Evolutionary conservation across 2,329 filamentous ascomycete species (phyloP).

Genomic region (Dactylonectria macrodidyma): DNA sequence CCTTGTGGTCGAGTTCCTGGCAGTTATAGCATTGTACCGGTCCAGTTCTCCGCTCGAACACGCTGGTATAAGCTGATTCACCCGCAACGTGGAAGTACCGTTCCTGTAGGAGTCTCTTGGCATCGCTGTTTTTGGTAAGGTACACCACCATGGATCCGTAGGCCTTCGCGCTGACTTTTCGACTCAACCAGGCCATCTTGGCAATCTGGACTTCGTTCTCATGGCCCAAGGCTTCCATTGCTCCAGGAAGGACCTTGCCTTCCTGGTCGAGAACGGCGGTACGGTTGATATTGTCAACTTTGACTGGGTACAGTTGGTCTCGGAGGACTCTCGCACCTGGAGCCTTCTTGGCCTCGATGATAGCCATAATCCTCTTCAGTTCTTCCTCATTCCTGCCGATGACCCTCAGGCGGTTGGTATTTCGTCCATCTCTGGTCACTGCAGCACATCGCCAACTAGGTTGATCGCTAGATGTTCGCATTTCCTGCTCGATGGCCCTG

Average conservation of each 20-base stretch:
- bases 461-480: slow-evolving; percentile 13
- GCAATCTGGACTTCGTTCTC: slow-evolving; percentile 43
- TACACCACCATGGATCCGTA: too few species aligned
- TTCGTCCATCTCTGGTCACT: not conserved
- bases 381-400: slow-evolving; percentile 24
- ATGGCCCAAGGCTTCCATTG: slow-evolving; percentile 36
- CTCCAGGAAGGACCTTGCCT: slow-evolving; percentile 32
- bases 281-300: too few species aligned
- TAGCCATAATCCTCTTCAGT: slow-evolving; percentile 19
- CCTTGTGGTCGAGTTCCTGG: slow-evolving; percentile 23
- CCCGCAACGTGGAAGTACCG: too few species aligned
- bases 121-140: too few species aligned
- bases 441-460: not conserved
- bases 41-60: not conserved
- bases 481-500: slow-evolving; percentile 4
- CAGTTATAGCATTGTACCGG: slow-evolving; percentile 28
- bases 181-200: slow-evolving; percentile 36
- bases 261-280: slow-evolving; percentile 38
- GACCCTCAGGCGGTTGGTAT: slow-evolving; percentile 19
- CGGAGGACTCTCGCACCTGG: slow-evolving; percentile 37
- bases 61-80: too few species aligned
- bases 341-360: slow-evolving; percentile 15
- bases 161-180: too few species aligned
- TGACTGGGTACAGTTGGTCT: slow-evolving; percentile 42
- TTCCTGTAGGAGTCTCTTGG: too few species aligned